These are phyloP conservation scores for Grosmannia penicillata DNA, from an alignment of 2,329 filamentous ascomycete species.

Conservation along the genomic window DNA sequence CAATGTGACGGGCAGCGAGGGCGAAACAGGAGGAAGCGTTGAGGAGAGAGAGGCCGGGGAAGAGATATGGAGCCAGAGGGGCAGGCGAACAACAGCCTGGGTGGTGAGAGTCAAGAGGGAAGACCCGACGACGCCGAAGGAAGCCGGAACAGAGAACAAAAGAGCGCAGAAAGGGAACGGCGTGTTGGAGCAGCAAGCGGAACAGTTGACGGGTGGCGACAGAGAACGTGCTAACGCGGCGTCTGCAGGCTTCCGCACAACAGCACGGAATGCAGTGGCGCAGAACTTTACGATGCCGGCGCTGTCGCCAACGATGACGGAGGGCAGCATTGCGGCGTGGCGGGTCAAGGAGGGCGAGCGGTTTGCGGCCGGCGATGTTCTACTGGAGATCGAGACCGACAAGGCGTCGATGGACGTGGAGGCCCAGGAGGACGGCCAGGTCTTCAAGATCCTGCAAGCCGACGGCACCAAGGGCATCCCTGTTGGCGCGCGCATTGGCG, in stretches of 20 bases:
- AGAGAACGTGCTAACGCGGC: not conserved
- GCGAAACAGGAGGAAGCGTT: not conserved
- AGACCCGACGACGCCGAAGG: too few relatives aligned
- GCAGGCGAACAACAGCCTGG: too few relatives aligned
- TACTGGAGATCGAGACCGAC: conserved; percentile 87
- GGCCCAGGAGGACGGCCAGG: conserved; percentile 74
- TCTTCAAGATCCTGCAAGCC: conserved; percentile 66
- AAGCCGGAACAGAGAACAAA: not conserved
- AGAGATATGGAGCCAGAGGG: not conserved
- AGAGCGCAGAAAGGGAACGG: not conserved
- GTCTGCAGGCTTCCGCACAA: conserved; percentile 46
- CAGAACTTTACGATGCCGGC: conserved; percentile 88
- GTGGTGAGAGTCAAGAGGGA: too few relatives aligned
- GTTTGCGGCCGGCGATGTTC: conserved; percentile 69
- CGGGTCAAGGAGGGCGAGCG: conserved; percentile 76
- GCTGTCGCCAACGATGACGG: conserved; percentile 84
- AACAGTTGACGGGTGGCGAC: too few relatives aligned
- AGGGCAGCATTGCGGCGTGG: conserved; percentile 78
- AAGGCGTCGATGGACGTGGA: conserved; percentile 94
- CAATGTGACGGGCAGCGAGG: not conserved
- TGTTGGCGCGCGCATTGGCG: conserved; percentile 69
- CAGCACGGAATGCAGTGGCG: conserved; percentile 50
- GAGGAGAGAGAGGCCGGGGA: not conserved
- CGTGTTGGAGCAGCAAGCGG: too few relatives aligned
- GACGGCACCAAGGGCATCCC: conserved; percentile 64